Base-by-base conservation (phyloP, 345 rosid species). In the Salix brachista region DNA sequence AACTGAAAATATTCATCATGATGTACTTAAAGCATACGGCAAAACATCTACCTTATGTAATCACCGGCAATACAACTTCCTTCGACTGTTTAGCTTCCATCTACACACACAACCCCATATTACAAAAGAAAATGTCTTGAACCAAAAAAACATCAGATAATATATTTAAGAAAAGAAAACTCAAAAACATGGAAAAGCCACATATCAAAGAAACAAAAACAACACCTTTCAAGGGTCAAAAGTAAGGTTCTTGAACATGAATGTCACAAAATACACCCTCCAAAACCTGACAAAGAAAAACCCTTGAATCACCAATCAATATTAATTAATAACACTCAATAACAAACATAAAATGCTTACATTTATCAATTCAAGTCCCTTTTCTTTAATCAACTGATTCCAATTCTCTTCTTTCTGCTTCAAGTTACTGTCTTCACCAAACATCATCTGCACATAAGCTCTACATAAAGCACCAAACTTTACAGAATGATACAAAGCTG, bases 231-330 rank as follows among this genome's bases (percentile, higher is more conserved):
- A 84, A 32, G 41, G 79, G 71, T 19, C 85, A 84, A 77, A 88
- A 84, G 68, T 77, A 87, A 9, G 89, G 87, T 80, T 87, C 90
- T 62, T 82, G 83, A 76, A 85, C 86, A 32, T 84, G 82, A 80
- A 89, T 68, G 77, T 88, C 90, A 25, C 74, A 75, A 58, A 64
- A 71, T 36, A 80, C 54, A 54, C 54, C 52, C 66, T 81, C 81
- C 84, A 87, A 78, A 65, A 67, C 81, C 91, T 84, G 77, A 30
- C 12, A 67, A 66, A 71, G 9, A 50, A 21, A 76, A 74, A 61
- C 21, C 3, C 36, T 26, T 67, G 56, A 26, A 26, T 30, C 37
- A 71, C 16, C 71, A 80, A 54, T 13, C 50, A 21, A 42, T 50
- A 32, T 36, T 32, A 32, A 32, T 32, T 32, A 32, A 32, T 79